Conservation (phyloP, 176 grass and related monocot species). For the Aegilops umbellulata region DNA sequence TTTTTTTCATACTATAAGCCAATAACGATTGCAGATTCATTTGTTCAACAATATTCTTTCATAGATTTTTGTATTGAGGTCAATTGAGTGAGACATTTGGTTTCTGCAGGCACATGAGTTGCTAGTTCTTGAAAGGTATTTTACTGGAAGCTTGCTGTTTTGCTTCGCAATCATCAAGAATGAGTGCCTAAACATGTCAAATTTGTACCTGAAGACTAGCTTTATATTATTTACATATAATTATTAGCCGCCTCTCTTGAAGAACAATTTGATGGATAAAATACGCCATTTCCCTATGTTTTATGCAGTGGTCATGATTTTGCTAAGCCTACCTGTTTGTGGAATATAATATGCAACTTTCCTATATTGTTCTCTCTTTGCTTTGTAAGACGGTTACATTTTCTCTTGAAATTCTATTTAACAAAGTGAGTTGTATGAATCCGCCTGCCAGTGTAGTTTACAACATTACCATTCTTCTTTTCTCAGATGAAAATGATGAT, state of each 20-base stretch:
- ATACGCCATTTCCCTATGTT: background rate
- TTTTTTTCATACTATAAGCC: background rate
- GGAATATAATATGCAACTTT: background rate
- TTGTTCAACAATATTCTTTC: constrained; percentile 27
- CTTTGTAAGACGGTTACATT: background rate
- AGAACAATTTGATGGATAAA: constrained; percentile 35
- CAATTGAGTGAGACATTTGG: constrained; percentile 56
- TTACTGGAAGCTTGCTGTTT: constrained; percentile 69
- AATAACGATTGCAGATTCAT: background rate
- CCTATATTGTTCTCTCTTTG: background rate
- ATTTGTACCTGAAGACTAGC: constrained; percentile 31
- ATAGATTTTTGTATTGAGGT: constrained; percentile 27
- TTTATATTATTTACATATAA: constrained; percentile 29
- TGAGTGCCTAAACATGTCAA: constrained; percentile 42
- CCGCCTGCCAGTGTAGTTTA: constrained; percentile 42
- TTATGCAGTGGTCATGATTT: background rate
- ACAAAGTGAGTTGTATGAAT: constrained; percentile 18
- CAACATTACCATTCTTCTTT: constrained; percentile 65
- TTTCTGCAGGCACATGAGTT: constrained; percentile 90
- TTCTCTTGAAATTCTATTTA: constrained; percentile 34
- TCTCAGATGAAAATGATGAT: constrained; percentile 94
- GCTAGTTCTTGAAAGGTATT: constrained; percentile 67
- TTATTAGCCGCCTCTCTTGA: constrained; percentile 5
- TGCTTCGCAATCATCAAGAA: constrained; percentile 55
- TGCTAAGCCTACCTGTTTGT: background rate